Evolutionary conservation across 1,139 yeast species (phyloP), one percentile per base, ranked within the genome.

Genomic region (Kluyveromyces sp.): DNA sequence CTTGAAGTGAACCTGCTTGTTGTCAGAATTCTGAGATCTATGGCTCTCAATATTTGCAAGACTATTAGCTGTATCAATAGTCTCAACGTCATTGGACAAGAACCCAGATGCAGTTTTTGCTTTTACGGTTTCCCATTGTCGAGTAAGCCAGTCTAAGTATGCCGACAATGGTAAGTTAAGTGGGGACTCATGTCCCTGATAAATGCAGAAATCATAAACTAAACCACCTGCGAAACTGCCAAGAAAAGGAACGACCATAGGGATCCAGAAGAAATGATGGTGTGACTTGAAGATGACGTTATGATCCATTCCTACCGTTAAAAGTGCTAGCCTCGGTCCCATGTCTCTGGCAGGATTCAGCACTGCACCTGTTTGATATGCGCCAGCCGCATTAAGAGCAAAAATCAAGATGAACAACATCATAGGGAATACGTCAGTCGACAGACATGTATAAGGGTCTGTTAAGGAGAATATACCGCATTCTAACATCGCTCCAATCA

Each of bases 311-410:
- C 78, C 78, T 36, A 71, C 63, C 39, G 70, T 58, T 39, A 61
- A 63, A 28, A 74, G 57, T 28, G 75, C 76, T 38, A 73, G 54
- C 52, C 78, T 62, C 46, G 78, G 78, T 33, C 74, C 75, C 44
- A 73, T 64, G 57, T 74, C 78, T 62, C 78, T 70, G 19, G 78
- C 78, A 48, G 70, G 60, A 58, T 73, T 73, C 51, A 74, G 60
- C 38, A 77, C 77, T 52, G 72, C 71, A 31, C 77, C 77, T 19
- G 78, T 74, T 55, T 71, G 74, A 59, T 65, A 71, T 40, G 75
- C 74, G 46, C 69, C 63, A 16, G 71, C 56, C 15, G 73, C 66
- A 53, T 74, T 76, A 40, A 73, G 57, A 39, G 67, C 66, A 45
- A 61, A 68, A 45, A 72, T 69, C 44, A 71, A 56, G 41, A 73